A percentile compares a stretch with the other conserved stretches of the same genome.
Evolutionary conservation across 768 basidiomycete genomes (phyloP).

Genomic region (Boletus sp.): DNA sequence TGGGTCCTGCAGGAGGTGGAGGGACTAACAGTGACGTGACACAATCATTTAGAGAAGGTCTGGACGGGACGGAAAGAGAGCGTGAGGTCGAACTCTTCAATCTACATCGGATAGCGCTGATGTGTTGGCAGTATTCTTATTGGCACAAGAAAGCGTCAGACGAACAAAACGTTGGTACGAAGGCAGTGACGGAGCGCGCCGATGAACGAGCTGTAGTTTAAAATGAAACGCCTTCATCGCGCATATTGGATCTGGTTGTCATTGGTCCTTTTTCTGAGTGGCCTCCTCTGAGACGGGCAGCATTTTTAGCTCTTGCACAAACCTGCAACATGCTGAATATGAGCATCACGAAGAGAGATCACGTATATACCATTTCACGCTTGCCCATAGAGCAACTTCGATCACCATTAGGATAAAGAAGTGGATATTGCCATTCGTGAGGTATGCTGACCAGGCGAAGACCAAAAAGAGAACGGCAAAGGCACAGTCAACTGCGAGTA

Average conservation of each 20-base stretch:
- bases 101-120: slow-evolving; percentile 4
- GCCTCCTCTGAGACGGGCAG: slow-evolving; percentile 22
- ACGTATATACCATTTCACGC: slow-evolving; percentile 69
- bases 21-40: slow-evolving; percentile 57
- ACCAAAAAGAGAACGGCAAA: slow-evolving; percentile 59
- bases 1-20: slow-evolving; percentile 57
- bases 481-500: slow-evolving; percentile 59
- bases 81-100: slow-evolving; percentile 47
- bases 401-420: slow-evolving; percentile 65
- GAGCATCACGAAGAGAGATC: not conserved
- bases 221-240: not conserved
- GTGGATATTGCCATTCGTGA: slow-evolving; percentile 67
- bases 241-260: slow-evolving; percentile 1
- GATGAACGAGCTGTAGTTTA: slow-evolving; percentile 32
- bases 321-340: slow-evolving; percentile 43
- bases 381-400: slow-evolving; percentile 70
- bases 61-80: slow-evolving; percentile 92
- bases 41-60: slow-evolving; percentile 82
- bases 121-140: slow-evolving; percentile 63
- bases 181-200: slow-evolving; percentile 53
- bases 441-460: slow-evolving; percentile 53
- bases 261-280: slow-evolving; percentile 27
- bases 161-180: slow-evolving; percentile 86
- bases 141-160: slow-evolving; percentile 81
- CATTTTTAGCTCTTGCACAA: slow-evolving; percentile 60